phyloP scores from a whole-genome alignment of 768 basidiomycete genomes.

The Leccinum ochraceum region DNA sequence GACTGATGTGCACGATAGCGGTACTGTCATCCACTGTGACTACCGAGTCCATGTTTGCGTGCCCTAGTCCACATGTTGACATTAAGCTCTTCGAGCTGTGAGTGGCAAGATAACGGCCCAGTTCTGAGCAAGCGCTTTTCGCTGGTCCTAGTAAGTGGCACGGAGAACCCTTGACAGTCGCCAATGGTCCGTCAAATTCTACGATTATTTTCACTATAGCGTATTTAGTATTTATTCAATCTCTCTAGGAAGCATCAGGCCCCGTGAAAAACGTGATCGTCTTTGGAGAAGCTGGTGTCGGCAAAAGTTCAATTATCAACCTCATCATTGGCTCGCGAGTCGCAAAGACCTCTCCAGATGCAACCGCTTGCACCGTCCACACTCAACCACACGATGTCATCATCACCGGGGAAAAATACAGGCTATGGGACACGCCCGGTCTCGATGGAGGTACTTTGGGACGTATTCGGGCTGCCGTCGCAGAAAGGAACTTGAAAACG shows the following conservation, averaged over 20 bases:
- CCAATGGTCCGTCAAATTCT: conserved; percentile 17
- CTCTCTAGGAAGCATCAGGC: conserved; percentile 3
- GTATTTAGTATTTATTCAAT: conserved; percentile 3
- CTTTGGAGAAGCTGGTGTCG: conserved; percentile 46
- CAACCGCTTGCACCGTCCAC: conserved; percentile 38
- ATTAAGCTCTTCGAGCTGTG: neutral
- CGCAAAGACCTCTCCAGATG: conserved; percentile 36
- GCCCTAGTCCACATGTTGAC: neutral
- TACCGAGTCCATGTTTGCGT: neutral
- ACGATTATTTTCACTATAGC: neutral
- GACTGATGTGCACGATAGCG: neutral
- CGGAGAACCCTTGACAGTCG: neutral
- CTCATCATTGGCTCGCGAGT: conserved; percentile 33
- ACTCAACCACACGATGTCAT: conserved; percentile 26
- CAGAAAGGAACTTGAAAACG: conserved; percentile 30
- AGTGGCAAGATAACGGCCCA: neutral
- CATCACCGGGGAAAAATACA: conserved; percentile 23
- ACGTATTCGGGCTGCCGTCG: conserved; percentile 20
- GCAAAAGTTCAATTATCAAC: conserved; percentile 48
- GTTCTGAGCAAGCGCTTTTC: neutral
- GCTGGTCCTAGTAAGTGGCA: neutral
- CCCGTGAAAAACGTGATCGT: conserved; percentile 37
- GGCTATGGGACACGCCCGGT: conserved; percentile 36
- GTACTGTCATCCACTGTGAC: neutral
- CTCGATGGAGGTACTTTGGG: conserved; percentile 36